These are phyloP conservation scores for Vigna angularis DNA, from an alignment of 306 rosid species.

Conservation along the genomic window DNA sequence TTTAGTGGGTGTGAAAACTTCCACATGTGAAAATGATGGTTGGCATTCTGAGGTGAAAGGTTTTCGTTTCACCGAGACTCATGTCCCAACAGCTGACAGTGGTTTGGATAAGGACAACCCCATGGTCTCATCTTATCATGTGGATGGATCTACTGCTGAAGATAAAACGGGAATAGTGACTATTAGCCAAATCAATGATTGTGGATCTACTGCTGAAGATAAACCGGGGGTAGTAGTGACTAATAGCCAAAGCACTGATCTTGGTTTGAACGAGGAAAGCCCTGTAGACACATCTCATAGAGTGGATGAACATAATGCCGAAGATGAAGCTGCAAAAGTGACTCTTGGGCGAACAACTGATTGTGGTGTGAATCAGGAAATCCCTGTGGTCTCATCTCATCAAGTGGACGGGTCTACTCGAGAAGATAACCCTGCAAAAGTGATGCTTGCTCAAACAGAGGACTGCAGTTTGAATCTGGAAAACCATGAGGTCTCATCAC, in stretches of 20 bases:
- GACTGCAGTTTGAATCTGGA: neutral
- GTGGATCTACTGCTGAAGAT: constrained; percentile 12
- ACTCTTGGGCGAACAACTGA: neutral
- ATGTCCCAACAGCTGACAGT: constrained; percentile 23
- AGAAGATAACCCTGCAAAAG: neutral
- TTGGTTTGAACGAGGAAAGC: constrained; percentile 32
- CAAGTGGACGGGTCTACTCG: neutral
- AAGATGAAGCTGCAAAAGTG: neutral
- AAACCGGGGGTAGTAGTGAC: constrained; percentile 18
- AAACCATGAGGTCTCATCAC: neutral
- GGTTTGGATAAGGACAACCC: constrained; percentile 32
- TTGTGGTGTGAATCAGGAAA: neutral
- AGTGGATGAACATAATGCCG: constrained; percentile 31
- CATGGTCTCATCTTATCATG: constrained; percentile 24
- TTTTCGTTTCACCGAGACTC: constrained; percentile 7
- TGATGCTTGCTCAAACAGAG: neutral
- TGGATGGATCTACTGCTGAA: constrained; percentile 34
- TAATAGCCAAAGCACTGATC: constrained; percentile 17
- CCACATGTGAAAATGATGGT: constrained; percentile 22
- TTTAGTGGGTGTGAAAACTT: constrained; percentile 30
- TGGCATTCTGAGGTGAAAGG: constrained; percentile 32
- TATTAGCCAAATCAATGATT: constrained; percentile 14
- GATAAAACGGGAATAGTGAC: constrained; percentile 25
- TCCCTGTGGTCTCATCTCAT: neutral
- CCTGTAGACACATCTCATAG: constrained; percentile 14